These are phyloP conservation scores for Penicillium psychrosexuale DNA, from an alignment of 2,329 filamentous ascomycete species.

Conservation along the genomic window DNA sequence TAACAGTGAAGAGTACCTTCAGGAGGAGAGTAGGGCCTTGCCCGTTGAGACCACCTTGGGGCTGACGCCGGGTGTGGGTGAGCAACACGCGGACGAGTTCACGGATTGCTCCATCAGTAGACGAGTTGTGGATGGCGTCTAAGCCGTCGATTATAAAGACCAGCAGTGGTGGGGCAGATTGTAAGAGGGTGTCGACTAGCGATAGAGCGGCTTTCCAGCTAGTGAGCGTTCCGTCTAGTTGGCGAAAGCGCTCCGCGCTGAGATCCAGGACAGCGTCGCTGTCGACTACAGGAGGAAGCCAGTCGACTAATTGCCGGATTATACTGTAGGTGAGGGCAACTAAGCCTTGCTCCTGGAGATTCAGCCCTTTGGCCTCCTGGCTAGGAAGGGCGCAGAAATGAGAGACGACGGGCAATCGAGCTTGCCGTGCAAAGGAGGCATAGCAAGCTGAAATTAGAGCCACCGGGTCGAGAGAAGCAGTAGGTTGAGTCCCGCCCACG, in stretches of 20 bases:
- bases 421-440: conserved; percentile 30
- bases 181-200: conserved; percentile 36
- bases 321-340: conserved; percentile 40
- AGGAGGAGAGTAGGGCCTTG: conserved; percentile 29
- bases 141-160: conserved; percentile 38
- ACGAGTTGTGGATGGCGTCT: conserved; percentile 32
- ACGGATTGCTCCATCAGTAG: conserved; percentile 34
- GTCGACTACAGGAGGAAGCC: conserved; percentile 36
- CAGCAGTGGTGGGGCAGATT: conserved; percentile 36
- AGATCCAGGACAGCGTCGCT: conserved; percentile 35
- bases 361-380: conserved; percentile 21
- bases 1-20: conserved; percentile 38
- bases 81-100: conserved; percentile 34
- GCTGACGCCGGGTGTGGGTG: conserved; percentile 31
- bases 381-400: conserved; percentile 36
- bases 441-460: conserved; percentile 36
- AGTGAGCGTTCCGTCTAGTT: conserved; percentile 33
- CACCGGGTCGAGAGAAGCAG: conserved; percentile 26
- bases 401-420: conserved; percentile 34
- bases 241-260: conserved; percentile 35
- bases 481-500: conserved; percentile 30
- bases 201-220: conserved; percentile 38
- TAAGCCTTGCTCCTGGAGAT: conserved; percentile 29
- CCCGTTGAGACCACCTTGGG: conserved; percentile 18
- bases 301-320: conserved; percentile 39